These are phyloP conservation scores for Boletus mariae DNA, from an alignment of 1,284 basidiomycete genomes.

Conservation along the genomic window DNA sequence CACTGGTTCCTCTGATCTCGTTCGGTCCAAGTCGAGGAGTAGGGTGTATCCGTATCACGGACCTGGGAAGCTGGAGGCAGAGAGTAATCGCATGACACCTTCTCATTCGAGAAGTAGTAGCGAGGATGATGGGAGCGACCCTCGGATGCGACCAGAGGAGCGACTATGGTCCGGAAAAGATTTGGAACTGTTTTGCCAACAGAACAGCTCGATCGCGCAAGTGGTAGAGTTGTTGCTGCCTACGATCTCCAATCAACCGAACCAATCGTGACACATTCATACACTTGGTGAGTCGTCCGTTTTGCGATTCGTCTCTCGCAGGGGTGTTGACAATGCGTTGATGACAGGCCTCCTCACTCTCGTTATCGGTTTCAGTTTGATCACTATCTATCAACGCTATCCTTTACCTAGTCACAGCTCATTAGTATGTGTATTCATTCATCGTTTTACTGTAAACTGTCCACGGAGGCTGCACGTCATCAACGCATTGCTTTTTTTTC, in stretches of 20 bases:
- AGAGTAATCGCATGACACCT: slow-evolving; percentile 35
- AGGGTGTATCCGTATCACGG: slow-evolving; percentile 60
- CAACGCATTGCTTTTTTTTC: slow-evolving; percentile 16
- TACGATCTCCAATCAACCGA: slow-evolving; percentile 34
- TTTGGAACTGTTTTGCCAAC: slow-evolving; percentile 63
- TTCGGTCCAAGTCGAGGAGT: slow-evolving; percentile 68
- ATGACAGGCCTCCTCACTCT: slow-evolving; percentile 13
- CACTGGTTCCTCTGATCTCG: slow-evolving; percentile 37
- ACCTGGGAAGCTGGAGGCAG: slow-evolving; percentile 57
- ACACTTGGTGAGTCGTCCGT: slow-evolving; percentile 21
- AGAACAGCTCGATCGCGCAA: slow-evolving; percentile 65
- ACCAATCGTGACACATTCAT: slow-evolving; percentile 20
- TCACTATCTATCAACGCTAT: slow-evolving; percentile 29
- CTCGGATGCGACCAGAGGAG: slow-evolving; percentile 37
- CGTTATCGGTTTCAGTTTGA: slow-evolving; percentile 20
- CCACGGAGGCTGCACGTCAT: slow-evolving; percentile 23
- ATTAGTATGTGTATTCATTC: slow-evolving; percentile 31
- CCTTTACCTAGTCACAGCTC: slow-evolving; percentile 22
- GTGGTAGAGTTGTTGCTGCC: slow-evolving; percentile 55
- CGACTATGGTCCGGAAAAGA: slow-evolving; percentile 65
- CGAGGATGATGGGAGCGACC: slow-evolving; percentile 33
- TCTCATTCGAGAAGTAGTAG: slow-evolving; percentile 35
- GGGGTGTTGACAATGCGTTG: slow-evolving; percentile 11
- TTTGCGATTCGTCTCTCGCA: neutral
- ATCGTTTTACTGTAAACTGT: slow-evolving; percentile 16